Base-by-base conservation (phyloP, 192 early-diverging fungal species). In the Backusella liffmaniae region DNA sequence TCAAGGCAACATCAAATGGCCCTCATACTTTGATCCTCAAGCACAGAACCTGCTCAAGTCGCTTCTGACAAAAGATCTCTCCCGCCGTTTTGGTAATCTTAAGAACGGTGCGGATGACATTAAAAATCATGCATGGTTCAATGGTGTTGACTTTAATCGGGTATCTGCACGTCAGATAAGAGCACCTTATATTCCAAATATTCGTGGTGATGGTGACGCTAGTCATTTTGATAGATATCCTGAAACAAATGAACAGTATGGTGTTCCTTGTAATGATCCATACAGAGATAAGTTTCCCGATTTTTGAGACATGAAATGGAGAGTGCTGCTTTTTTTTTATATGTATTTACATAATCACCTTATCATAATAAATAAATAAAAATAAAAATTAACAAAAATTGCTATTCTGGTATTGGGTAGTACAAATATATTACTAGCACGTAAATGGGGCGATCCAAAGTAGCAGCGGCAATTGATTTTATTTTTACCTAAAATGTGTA, bases 141-240 rank as follows among this genome's bases (percentile, higher is more conserved):
- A 93, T 35, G 96, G 94, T 16, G 89, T 98, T 9, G 95, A 99
- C 77, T 99, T 95, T 95, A 88, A 91, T 74, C 86, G 86, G 62
- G 85, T 99, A 66, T 84, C 88, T 23, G 83, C 84, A 13, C 80
- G 91, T 66, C 87, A 94, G 75, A 90, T 96, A 74, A 89, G 91
- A 49, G 91, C 96, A 30, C 96, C 96, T 16, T 96, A 97, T 82
- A 85, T 94, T 46, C 97, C 97, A 30, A 90, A 90, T 39, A 84
- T 96, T 51, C 83, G 85, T 72, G 90, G 92, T 62, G 92, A 93
- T 13, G 96, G 96, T 41, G 97, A 99, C 75, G 90, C 96, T 8
- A 93, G 91, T 80, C 94, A 99, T 85, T 99, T 98, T 91, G 96
- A 98, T 82, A 85, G 88, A 76, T 99, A 99, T 80, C 92, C 94